Evolutionary conservation across 441 rosid genomes (phyloP).

Genomic region (Populus hybrid): DNA sequence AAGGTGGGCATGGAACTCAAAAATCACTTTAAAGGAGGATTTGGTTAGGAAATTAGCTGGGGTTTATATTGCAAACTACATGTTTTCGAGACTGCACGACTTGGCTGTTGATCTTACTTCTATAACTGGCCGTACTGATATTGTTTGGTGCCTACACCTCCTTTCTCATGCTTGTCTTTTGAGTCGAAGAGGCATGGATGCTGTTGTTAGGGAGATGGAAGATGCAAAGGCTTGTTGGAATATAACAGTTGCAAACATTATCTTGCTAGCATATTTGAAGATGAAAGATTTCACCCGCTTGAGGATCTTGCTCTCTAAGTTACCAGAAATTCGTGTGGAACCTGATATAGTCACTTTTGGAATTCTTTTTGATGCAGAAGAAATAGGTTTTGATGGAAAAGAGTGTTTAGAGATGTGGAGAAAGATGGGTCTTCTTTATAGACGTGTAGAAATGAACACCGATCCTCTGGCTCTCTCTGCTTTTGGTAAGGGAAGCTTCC

Average conservation of each 20-base stretch:
- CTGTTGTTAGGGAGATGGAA: conserved; percentile 45
- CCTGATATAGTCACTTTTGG: conserved; percentile 73
- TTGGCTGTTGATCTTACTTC: conserved; percentile 48
- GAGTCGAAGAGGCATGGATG: conserved; percentile 63
- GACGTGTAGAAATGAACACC: conserved; percentile 50
- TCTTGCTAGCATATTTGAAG: conserved; percentile 53
- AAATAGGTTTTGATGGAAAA: conserved; percentile 42
- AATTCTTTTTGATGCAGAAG: conserved; percentile 45
- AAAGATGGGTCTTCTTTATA: conserved; percentile 49
- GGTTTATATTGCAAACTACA: conserved; percentile 52
- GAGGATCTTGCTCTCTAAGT: conserved; percentile 31
- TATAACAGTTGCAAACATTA: conserved; percentile 43
- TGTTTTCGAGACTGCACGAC: conserved; percentile 70
- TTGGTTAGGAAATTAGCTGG: conserved; percentile 54
- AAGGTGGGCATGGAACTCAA: conserved; percentile 33
- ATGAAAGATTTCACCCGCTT: conserved; percentile 50
- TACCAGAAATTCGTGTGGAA: conserved; percentile 33
- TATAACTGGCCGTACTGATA: conserved; percentile 40
- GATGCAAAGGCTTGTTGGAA: conserved; percentile 53
- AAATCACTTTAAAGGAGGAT: conserved; percentile 42
- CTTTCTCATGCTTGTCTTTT: conserved; percentile 58
- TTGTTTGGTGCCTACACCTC: conserved; percentile 65
- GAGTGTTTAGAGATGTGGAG: conserved; percentile 50
- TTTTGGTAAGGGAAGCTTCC: conserved; percentile 61
- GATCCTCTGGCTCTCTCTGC: conserved; percentile 63